phyloP scores from a whole-genome alignment of 768 basidiomycete species.

The Exsudoporus frostii region DNA sequence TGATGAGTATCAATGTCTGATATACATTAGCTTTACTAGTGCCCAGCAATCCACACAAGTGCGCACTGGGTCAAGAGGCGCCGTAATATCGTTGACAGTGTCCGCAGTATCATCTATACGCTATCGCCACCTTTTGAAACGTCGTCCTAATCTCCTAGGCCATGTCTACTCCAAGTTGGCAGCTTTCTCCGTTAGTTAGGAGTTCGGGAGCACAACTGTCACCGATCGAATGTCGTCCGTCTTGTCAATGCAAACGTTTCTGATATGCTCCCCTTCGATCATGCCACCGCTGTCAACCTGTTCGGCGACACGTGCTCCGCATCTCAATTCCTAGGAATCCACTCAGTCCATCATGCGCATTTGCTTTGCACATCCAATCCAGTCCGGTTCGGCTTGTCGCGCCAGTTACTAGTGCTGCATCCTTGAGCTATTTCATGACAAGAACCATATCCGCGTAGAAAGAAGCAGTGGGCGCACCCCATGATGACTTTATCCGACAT shows the following conservation, averaged over 20 bases:
- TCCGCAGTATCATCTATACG: not conserved
- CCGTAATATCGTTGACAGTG: not conserved
- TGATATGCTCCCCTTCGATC: not conserved
- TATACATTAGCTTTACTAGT: not conserved
- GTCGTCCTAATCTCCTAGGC: not conserved
- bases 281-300: not conserved
- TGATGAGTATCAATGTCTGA: not conserved
- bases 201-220: not conserved
- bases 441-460: conserved; percentile 2
- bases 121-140: not conserved
- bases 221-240: conserved; percentile 3
- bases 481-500: conserved; percentile 7
- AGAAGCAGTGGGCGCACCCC: not conserved
- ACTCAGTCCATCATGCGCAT: not conserved
- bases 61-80: not conserved
- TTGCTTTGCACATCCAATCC: not conserved
- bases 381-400: not conserved
- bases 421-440: not conserved
- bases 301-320: no score
- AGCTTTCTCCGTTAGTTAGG: not conserved
- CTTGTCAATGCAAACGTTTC: conserved; percentile 3
- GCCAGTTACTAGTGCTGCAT: not conserved
- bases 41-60: not conserved
- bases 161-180: not conserved
- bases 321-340: not conserved